Evolutionary conservation across 179 eudicot genomes (phyloP).

Genomic region (Spinacia oleracea): DNA sequence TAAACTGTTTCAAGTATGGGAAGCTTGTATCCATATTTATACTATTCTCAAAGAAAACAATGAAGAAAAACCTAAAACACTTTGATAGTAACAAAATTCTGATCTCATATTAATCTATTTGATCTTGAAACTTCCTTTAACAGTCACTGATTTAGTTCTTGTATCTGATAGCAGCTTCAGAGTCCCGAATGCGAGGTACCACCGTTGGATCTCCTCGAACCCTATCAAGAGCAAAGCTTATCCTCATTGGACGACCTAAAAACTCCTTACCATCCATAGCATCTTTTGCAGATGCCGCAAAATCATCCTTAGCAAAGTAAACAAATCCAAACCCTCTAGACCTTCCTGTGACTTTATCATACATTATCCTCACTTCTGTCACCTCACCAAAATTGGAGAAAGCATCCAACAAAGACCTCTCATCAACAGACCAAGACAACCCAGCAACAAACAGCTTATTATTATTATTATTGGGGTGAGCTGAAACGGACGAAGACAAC

Average conservation of each 20-base stretch:
- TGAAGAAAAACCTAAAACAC: not conserved
- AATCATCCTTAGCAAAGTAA: conserved; percentile 55
- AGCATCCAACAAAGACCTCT: conserved; percentile 65
- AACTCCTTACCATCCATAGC: conserved; percentile 89
- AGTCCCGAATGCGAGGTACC: conserved; percentile 57
- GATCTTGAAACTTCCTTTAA: conserved; percentile 2
- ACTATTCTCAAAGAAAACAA: not conserved
- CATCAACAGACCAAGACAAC: conserved; percentile 80
- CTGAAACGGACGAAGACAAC: conserved; percentile 32
- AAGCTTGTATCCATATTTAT: not conserved
- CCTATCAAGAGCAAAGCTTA: conserved; percentile 69
- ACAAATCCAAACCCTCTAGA: conserved; percentile 97
- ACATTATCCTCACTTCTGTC: conserved; percentile 85
- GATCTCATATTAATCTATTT: not conserved
- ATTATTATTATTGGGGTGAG: conserved; percentile 47
- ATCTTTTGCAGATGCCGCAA: conserved; percentile 68
- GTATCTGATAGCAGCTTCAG: conserved; percentile 29
- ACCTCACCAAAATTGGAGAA: conserved; percentile 73
- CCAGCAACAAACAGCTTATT: conserved; percentile 76
- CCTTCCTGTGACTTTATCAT: conserved; percentile 70
- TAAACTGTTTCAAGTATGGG: not conserved
- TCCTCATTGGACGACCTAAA: conserved; percentile 77
- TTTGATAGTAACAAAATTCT: not conserved
- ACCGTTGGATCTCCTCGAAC: conserved; percentile 69
- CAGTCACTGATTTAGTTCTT: conserved; percentile 8